These are phyloP conservation scores for Trametes cinnabarina DNA, from an alignment of 768 basidiomycete species.

Conservation along the genomic window DNA sequence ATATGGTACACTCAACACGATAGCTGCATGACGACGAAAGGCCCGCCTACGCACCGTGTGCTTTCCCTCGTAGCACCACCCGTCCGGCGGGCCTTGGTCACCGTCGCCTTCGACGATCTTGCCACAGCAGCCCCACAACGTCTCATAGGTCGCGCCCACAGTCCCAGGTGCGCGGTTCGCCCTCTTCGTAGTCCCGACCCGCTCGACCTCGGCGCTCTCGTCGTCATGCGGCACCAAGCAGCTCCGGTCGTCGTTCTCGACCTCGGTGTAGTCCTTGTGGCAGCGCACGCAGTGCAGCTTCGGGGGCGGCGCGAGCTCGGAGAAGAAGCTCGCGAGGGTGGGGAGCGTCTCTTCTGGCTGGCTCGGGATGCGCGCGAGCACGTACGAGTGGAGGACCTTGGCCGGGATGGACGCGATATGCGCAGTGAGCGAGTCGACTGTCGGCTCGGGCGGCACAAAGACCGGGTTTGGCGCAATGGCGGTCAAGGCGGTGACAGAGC, in stretches of 20 bases:
- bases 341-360: slow-evolving; percentile 41
- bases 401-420: slow-evolving; percentile 62
- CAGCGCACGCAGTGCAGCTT: slow-evolving; percentile 73
- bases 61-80: slow-evolving; percentile 83
- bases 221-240: slow-evolving; percentile 77
- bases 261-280: slow-evolving; percentile 64
- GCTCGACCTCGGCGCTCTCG: slow-evolving; percentile 73
- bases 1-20: background rate
- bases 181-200: slow-evolving; percentile 41
- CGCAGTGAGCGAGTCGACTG: slow-evolving; percentile 38
- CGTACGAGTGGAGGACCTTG: slow-evolving; percentile 63
- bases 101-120: slow-evolving; percentile 72
- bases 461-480: slow-evolving; percentile 27
- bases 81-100: slow-evolving; percentile 80
- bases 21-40: background rate
- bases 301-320: slow-evolving; percentile 62
- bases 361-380: slow-evolving; percentile 47
- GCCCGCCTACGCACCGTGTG: slow-evolving; percentile 56
- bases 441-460: slow-evolving; percentile 34
- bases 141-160: slow-evolving; percentile 42
- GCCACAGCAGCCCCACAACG: slow-evolving; percentile 74
- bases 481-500: slow-evolving; percentile 7
- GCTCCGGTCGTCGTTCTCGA: slow-evolving; percentile 71
- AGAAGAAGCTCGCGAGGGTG: slow-evolving; percentile 57
- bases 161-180: slow-evolving; percentile 22